Percentiles rank a stretch among this genome's conserved stretches.
These are phyloP conservation scores for Xylaria multiplex DNA, from an alignment of 2,329 filamentous ascomycete genomes.

Conservation along the genomic window DNA sequence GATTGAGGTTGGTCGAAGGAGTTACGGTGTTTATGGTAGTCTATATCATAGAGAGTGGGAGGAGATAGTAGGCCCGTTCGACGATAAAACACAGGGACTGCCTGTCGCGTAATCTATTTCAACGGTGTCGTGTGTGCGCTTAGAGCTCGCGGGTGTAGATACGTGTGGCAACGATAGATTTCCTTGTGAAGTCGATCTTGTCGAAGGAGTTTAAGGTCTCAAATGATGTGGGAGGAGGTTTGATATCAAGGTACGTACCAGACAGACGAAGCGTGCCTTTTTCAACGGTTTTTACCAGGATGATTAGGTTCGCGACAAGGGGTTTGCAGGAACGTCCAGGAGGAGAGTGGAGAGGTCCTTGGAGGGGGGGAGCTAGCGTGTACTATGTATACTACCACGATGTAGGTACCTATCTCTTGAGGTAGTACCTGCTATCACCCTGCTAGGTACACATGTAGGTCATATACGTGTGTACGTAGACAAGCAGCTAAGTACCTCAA, in stretches of 20 bases:
- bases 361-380: background rate
- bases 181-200: constrained; percentile 17
- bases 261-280: constrained; percentile 34
- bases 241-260: constrained; percentile 42
- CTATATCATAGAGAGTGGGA: background rate
- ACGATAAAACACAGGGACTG: background rate
- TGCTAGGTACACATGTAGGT: too few species aligned
- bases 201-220: constrained; percentile 26
- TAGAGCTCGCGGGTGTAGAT: too few species aligned
- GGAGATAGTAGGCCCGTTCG: background rate
- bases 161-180: constrained; percentile 1
- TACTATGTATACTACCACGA: background rate
- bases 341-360: constrained; percentile 38
- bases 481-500: background rate
- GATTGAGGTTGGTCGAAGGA: background rate
- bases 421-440: too few species aligned
- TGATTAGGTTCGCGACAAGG: constrained; percentile 34
- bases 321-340: constrained; percentile 37
- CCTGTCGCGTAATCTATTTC: constrained; percentile 11
- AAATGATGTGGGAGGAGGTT: constrained; percentile 29
- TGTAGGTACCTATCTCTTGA: background rate
- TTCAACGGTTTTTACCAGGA: constrained; percentile 41
- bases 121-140: background rate
- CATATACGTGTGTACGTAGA: too few species aligned
- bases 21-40: background rate